phyloP scores from a whole-genome alignment of 768 basidiomycete genomes.

The Butyriboletus loyo region DNA sequence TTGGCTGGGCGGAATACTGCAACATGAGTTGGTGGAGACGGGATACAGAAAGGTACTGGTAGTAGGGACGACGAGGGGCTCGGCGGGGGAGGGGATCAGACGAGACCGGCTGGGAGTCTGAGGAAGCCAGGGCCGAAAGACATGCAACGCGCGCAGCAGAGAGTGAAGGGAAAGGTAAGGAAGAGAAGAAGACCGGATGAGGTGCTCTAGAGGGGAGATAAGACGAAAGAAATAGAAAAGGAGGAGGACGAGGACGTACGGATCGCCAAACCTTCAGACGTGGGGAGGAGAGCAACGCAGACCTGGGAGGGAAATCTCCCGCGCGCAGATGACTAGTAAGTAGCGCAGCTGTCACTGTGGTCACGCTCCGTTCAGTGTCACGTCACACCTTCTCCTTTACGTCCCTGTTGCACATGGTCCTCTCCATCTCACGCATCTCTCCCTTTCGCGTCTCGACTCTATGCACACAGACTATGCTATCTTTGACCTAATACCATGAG shows the following conservation, averaged over 20 bases:
- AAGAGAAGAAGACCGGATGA: conserved; percentile 1
- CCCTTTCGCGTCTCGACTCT: no score
- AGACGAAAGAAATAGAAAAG: not conserved
- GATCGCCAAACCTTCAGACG: conserved; percentile 21
- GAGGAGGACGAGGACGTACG: conserved; percentile 16
- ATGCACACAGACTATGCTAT: no score
- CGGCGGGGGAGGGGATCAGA: conserved; percentile 42
- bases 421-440: no score
- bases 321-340: conserved; percentile 3
- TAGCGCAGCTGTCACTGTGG: no score
- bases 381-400: conserved; percentile 9
- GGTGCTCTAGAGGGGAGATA: not conserved
- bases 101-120: conserved; percentile 45
- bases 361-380: conserved; percentile 1
- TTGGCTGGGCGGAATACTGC: conserved; percentile 46
- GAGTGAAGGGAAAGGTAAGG: conserved; percentile 2
- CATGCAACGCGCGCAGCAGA: conserved; percentile 24
- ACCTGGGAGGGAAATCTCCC: conserved; percentile 13
- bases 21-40: conserved; percentile 47
- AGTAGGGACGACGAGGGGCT: conserved; percentile 29
- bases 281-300: conserved; percentile 26
- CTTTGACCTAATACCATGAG: conserved; percentile 3
- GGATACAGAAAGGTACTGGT: conserved; percentile 30
- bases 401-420: conserved; percentile 16
- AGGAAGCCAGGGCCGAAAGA: conserved; percentile 25